These are phyloP conservation scores for Verticillium dahliae DNA, from an alignment of 2,329 filamentous ascomycete species.

Conservation along the genomic window DNA sequence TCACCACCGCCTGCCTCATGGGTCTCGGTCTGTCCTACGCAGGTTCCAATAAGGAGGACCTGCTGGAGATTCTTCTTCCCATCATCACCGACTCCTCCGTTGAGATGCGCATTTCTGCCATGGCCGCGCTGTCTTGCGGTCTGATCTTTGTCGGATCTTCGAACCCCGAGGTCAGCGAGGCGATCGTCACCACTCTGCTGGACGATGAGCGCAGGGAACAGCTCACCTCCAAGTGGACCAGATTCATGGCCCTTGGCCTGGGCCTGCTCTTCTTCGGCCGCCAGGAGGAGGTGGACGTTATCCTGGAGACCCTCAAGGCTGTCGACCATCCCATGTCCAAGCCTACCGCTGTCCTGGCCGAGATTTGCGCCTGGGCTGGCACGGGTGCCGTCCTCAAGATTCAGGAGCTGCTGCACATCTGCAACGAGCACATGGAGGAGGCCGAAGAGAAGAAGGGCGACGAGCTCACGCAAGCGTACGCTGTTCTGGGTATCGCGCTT, in stretches of 20 bases:
- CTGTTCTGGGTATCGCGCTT: conserved; percentile 85
- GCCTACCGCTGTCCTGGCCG: conserved; percentile 87
- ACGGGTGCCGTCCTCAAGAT: conserved; percentile 96
- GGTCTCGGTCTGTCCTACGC: conserved; percentile 92
- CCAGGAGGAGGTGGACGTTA: conserved; percentile 98
- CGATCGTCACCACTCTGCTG: conserved; percentile 85
- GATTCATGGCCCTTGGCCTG: conserved; percentile 90
- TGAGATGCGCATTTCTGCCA: conserved; percentile 93
- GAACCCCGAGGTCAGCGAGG: conserved; percentile 83
- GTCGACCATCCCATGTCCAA: conserved; percentile 96
- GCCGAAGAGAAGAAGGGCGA: conserved; percentile 92
- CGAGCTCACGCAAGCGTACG: conserved; percentile 91
- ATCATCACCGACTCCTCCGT: conserved; percentile 78
- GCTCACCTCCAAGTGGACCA: conserved; percentile 96
- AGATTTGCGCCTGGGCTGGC: conserved; percentile 96
- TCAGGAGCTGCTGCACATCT: conserved; percentile 94
- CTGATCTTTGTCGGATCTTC: conserved; percentile 90
- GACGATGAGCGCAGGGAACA: conserved; percentile 89
- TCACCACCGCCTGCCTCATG: conserved; percentile 86
- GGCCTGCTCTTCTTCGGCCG: conserved; percentile 92
- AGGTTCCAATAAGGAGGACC: conserved; percentile 83
- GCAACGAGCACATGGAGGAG: conserved; percentile 95
- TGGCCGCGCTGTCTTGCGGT: conserved; percentile 87
- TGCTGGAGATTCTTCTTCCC: conserved; percentile 79
- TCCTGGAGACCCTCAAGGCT: conserved; percentile 91